A percentile compares a stretch with the other conserved stretches of the same genome.
Evolutionary conservation across 129 eudicot genomes (phyloP).

Genomic region (Tanacetum coccineum): DNA sequence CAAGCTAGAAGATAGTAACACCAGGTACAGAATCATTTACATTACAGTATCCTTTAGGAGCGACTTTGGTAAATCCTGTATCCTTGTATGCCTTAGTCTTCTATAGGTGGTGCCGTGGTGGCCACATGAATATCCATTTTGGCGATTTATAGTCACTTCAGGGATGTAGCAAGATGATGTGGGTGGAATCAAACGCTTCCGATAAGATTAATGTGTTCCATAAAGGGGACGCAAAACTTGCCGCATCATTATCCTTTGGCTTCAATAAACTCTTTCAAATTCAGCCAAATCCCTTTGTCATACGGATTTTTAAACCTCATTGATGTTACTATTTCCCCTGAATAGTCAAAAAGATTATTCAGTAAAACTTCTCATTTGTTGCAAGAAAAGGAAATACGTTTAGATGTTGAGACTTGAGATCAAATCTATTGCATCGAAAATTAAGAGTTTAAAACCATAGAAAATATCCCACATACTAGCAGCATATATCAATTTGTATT

Average conservation of each 20-base stretch:
- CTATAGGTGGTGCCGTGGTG: background rate
- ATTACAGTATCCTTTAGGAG: background rate
- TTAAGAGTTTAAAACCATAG: background rate
- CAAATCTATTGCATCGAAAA: conserved; percentile 10
- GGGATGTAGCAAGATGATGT: conserved; percentile 5
- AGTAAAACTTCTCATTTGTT: background rate
- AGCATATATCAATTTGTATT: conserved; percentile 11
- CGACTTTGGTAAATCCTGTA: background rate
- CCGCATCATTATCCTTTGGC: conserved; percentile 17
- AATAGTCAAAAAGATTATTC: conserved; percentile 10
- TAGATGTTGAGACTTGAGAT: background rate
- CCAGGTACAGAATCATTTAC: background rate
- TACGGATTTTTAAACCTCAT: conserved; percentile 53
- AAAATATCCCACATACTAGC: background rate
- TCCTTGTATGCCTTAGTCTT: conserved; percentile 2
- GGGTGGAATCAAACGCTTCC: background rate
- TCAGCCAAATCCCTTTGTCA: conserved; percentile 54
- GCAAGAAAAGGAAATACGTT: conserved; percentile 2
- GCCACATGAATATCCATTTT: background rate
- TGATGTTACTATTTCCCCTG: conserved; percentile 35
- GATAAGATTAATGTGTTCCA: conserved; percentile 13
- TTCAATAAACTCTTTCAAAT: conserved; percentile 49
- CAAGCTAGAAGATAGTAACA: conserved; percentile 11
- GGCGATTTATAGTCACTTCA: conserved; percentile 10
- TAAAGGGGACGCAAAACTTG: no score